Base-by-base conservation (phyloP, 169 alveolate species). In the Cryptosporidium viatorum region DNA sequence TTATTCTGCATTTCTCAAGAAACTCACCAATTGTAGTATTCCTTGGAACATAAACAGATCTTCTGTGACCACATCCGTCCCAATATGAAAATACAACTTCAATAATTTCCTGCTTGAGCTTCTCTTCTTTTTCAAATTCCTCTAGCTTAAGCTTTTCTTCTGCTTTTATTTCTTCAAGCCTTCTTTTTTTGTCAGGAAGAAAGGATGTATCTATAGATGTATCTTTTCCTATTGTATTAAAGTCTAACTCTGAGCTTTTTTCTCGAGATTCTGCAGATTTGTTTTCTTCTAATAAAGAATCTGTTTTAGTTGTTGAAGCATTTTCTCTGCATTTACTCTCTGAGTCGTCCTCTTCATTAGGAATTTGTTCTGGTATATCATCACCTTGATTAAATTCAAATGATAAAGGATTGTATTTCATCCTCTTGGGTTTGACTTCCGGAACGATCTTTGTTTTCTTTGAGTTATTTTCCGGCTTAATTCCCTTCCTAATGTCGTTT, bases 41-140 rank as follows among this genome's bases (percentile, higher is more conserved):
- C 16, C 91, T 65, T 48, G 45, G 75, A 26, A 92, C 85, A 21
- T 62, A 43, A 26, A 91, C 69, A 52, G 85, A 65, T 14, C 95
- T 68, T n/a, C 95, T 45, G 84, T 92, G 95, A 3, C 95, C 95
- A 14, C 89, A 50, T 10, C 95, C 95, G 26, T 92, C 95, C 95
- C 95, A 92, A 58, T 91, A 92, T 21, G 93, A 85, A 58, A 85
- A 92, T 23, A 92, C 92, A n/a, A 92, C 86, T 68, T 86, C 92
- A 29, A 92, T 71, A 3, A 89, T 68, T 69, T 85, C 91, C 29
- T 67, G 69, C 45, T 80, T 80, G 0, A 80, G 80, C 35, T n/a
- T 65, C 43, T 80, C 89, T 26, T 80, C 89, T n/a, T 62, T 7
- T 41, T 80, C 75, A 33, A 80, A n/a, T 33, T 59, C 89, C 10